phyloP scores from a whole-genome alignment of 257 asterid genomes.

The Nicotiana attenuata region DNA sequence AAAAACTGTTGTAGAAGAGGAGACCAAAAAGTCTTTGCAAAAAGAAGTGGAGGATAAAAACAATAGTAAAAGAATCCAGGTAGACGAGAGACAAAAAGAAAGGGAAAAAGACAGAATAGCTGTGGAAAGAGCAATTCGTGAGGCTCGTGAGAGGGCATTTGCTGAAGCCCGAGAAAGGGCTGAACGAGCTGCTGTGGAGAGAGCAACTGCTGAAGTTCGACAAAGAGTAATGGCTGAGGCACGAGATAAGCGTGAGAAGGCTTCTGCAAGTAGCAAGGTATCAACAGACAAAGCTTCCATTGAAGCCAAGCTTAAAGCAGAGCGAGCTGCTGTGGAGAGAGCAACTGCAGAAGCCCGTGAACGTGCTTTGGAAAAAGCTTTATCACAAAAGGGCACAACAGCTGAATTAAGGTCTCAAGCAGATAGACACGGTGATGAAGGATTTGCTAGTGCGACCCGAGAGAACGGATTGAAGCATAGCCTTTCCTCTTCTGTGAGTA shows the following conservation, averaged over 20 bases:
- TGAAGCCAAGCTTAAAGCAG: constrained; percentile 78
- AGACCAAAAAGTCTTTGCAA: constrained; percentile 31
- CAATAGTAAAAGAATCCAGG: constrained; percentile 48
- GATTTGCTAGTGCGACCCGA: constrained; percentile 40
- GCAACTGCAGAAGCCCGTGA: constrained; percentile 95
- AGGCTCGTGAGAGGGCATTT: constrained; percentile 97
- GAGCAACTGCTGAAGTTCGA: constrained; percentile 73
- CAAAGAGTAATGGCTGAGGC: constrained; percentile 70
- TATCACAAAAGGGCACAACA: constrained; percentile 51
- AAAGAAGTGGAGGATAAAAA: constrained; percentile 31
- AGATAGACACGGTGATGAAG: constrained; percentile 35
- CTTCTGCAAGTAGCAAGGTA: constrained; percentile 34
- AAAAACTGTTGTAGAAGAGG: constrained; percentile 27
- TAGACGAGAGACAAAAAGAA: constrained; percentile 63
- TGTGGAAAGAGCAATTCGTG: constrained; percentile 89
- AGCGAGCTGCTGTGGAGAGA: constrained; percentile 97
- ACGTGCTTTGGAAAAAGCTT: constrained; percentile 87
- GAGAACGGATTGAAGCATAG: constrained; percentile 70
- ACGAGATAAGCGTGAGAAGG: constrained; percentile 56
- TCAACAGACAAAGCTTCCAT: constrained; percentile 44
- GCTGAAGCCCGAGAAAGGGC: constrained; percentile 94
- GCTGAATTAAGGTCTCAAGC: constrained; percentile 38
- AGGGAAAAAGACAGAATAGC: constrained; percentile 70
- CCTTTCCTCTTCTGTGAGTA: constrained; percentile 79
- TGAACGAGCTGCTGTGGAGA: constrained; percentile 85